Evolutionary conservation across 805 yeast genomes (phyloP), one percentile per base, ranked within the genome.

Genomic region (Kuraishia hungarica): DNA sequence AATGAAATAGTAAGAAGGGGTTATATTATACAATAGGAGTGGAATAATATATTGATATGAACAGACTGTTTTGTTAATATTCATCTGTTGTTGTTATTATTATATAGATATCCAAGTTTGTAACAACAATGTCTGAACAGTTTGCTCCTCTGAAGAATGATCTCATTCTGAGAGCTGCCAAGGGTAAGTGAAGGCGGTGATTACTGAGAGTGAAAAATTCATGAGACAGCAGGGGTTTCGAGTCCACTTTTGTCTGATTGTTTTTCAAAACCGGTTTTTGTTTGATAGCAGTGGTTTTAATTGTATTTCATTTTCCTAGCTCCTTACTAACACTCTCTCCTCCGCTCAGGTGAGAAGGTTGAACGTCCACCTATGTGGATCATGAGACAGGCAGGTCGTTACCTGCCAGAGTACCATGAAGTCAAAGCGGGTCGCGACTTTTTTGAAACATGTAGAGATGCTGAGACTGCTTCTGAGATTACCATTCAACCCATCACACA

Each of bases 301-400:
- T n/a, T 49, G 21, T 15, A 21, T n/a, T 11, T 20, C 48, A 39
- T 3, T 24, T 47, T 13, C 47, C 20, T 20, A 26, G 23, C 39
- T 15, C 1, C 5, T 54, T 10, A 53, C 55, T 21, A 26, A 57
- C 26, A 22, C 23, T 39, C 49, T 20, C n/a, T 26, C 10, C 29
- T 10, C 29, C n/a, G n/a, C n/a, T n/a, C 53, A 64, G 73, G 87
- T 53, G 96, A 93, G 67, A 74, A 73, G 57, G 97, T 93, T 48
- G 98, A 94, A 72, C 83, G 99, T 67, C 97, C 99, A 1, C 99
- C 99, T 20, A 83, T 94, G 58, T 94, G 97, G 97, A 87, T 92
- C 61, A 91, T 91, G 97, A 83, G 97, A 72, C 97, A 91, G 75
- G 97, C 97, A n/a, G 97, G 97, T 20, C 79, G 97, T 58, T 91